Evolutionary conservation across 106 monocot species (phyloP).

Genomic region (Dioscorea alata): DNA sequence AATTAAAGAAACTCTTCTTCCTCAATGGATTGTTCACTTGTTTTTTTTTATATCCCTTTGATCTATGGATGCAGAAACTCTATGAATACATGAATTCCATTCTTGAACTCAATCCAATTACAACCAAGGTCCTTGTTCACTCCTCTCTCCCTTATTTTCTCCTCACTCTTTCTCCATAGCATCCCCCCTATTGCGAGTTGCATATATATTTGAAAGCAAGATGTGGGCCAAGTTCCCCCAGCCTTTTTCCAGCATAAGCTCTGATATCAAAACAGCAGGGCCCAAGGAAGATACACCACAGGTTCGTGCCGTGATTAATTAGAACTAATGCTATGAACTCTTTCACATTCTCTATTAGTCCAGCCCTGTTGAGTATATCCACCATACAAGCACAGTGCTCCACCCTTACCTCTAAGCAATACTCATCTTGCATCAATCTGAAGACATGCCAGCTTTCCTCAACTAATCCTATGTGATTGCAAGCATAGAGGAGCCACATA

Average conservation of each 20-base stretch:
- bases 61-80: slow-evolving; percentile 48
- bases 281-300: slow-evolving; percentile 71
- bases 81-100: slow-evolving; percentile 55
- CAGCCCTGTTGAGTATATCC: slow-evolving; percentile 51
- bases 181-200: slow-evolving; percentile 39
- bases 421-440: slow-evolving; percentile 34
- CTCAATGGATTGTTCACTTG: slow-evolving; percentile 16
- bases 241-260: slow-evolving; percentile 60
- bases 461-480: slow-evolving; percentile 69
- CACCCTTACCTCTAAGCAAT: slow-evolving; percentile 33
- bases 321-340: slow-evolving; percentile 46
- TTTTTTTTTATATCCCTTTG: slow-evolving; percentile 21
- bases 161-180: slow-evolving; percentile 53
- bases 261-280: slow-evolving; percentile 49
- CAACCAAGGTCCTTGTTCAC: slow-evolving; percentile 68
- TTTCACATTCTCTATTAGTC: slow-evolving; percentile 45
- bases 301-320: slow-evolving; percentile 30
- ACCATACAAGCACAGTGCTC: slow-evolving; percentile 83
- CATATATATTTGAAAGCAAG: slow-evolving; percentile 62
- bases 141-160: slow-evolving; percentile 43
- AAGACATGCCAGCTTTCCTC: slow-evolving; percentile 63
- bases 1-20: no score
- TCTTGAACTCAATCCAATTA: slow-evolving; percentile 68
- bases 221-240: slow-evolving; percentile 55
- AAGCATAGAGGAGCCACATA: slow-evolving; percentile 42